These are phyloP conservation scores for Aphanomyces cochlioides DNA, from an alignment of 352 stramenopile genomes.

Conservation along the genomic window DNA sequence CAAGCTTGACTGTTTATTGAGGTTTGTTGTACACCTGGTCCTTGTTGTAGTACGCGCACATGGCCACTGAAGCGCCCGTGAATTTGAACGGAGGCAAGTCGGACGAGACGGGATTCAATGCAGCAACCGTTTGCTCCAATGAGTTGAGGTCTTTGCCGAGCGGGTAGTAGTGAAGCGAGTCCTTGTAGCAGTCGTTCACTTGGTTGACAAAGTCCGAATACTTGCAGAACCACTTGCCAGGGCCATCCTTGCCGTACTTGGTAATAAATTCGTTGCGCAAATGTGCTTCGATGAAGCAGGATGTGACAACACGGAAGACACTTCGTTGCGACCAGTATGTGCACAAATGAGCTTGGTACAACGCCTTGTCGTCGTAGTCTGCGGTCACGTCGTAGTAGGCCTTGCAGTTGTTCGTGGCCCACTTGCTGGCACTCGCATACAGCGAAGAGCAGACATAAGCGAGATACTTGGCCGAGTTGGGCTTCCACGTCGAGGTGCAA, in stretches of 20 bases:
- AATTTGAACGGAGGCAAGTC: slow-evolving; percentile 27
- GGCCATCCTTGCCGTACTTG: slow-evolving; percentile 30
- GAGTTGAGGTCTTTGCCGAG: slow-evolving; percentile 26
- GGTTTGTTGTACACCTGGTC: slow-evolving; percentile 29
- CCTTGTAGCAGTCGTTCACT: slow-evolving; percentile 30
- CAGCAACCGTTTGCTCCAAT: slow-evolving; percentile 18
- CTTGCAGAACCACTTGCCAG: slow-evolving; percentile 31
- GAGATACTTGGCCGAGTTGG: slow-evolving; percentile 30
- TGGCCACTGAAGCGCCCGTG: slow-evolving; percentile 26
- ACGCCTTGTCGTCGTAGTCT: slow-evolving; percentile 25
- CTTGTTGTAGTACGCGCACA: slow-evolving; percentile 33
- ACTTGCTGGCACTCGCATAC: slow-evolving; percentile 24
- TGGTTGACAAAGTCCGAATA: slow-evolving; percentile 27
- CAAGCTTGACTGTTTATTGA: slow-evolving; percentile 18
- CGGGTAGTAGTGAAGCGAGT: slow-evolving; percentile 27
- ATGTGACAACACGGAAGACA: slow-evolving; percentile 31
- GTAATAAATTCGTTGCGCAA: slow-evolving; percentile 29
- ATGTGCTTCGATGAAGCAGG: slow-evolving; percentile 31
- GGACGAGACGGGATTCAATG: slow-evolving; percentile 24
- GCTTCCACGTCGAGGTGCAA: slow-evolving; percentile 28
- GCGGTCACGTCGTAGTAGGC: slow-evolving; percentile 26
- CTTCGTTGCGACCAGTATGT: slow-evolving; percentile 30
- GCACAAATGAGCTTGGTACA: slow-evolving; percentile 30
- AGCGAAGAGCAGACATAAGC: slow-evolving; percentile 24
- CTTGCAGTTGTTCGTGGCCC: slow-evolving; percentile 29